A percentile compares a stretch with the other conserved stretches of the same genome.
Conservation (phyloP, 2,329 filamentous ascomycete genomes). For the Fusarium sp. region DNA sequence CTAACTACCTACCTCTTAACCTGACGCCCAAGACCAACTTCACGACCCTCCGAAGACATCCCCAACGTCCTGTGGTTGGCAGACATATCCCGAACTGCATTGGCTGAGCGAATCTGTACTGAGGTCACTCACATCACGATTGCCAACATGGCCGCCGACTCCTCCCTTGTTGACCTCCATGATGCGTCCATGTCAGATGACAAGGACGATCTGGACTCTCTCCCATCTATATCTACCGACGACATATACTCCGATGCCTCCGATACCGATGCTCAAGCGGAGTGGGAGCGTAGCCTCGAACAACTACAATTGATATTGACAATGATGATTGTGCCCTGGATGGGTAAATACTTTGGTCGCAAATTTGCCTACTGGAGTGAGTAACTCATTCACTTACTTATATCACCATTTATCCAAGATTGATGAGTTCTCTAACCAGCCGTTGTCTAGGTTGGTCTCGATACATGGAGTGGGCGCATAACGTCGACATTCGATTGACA, state of each 20-base stretch:
- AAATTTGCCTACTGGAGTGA: conserved; percentile 97
- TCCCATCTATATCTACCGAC: conserved; percentile 70
- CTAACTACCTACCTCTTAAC: background rate
- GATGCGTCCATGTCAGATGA: conserved; percentile 60
- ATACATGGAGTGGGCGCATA: conserved; percentile 94
- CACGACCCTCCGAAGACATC: background rate
- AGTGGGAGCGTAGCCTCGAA: conserved; percentile 95
- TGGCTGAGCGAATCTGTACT: background rate
- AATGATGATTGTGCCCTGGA: conserved; percentile 93
- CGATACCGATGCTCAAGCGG: conserved; percentile 86
- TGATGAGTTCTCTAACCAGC: conserved; percentile 22
- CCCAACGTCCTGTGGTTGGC: background rate
- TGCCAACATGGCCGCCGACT: conserved; percentile 52
- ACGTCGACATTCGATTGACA: conserved; percentile 75
- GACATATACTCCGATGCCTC: conserved; percentile 65
- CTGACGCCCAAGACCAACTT: conserved; percentile 10
- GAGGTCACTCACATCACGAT: background rate
- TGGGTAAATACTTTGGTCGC: conserved; percentile 93
- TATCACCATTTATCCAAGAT: background rate
- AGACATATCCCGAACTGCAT: background rate
- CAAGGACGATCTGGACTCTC: conserved; percentile 69
- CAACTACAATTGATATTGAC: conserved; percentile 92
- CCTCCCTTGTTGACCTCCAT: conserved; percentile 63
- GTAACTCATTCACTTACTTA: conserved; percentile 43
- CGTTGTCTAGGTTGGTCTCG: conserved; percentile 80